phyloP scores from a whole-genome alignment of 768 basidiomycete genomes.

The Xerocomellus intermedius region DNA sequence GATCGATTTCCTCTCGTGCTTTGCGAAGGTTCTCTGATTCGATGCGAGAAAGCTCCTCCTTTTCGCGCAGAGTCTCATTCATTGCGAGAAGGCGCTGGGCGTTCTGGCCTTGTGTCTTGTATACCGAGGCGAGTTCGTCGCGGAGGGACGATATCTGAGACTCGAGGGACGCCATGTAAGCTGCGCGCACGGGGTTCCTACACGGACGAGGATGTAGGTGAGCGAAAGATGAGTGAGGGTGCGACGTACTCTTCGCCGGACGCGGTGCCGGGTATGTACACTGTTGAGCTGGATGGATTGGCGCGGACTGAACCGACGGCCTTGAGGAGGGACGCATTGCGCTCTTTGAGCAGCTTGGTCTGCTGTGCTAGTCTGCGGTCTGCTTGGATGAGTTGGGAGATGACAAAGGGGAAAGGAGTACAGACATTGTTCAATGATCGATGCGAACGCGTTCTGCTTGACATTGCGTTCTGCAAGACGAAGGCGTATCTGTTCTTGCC shows the following conservation, averaged over 20 bases:
- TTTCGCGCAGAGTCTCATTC: constrained; percentile 92
- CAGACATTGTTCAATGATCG: constrained; percentile 92
- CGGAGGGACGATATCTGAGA: constrained; percentile 90
- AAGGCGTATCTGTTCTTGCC: constrained; percentile 79
- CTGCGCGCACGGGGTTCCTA: constrained; percentile 82
- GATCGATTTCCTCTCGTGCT: constrained; percentile 69
- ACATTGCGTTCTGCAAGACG: constrained; percentile 83
- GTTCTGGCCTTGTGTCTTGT: constrained; percentile 96
- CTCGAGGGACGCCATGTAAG: constrained; percentile 90
- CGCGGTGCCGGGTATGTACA: constrained; percentile 53
- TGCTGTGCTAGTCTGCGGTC: constrained; percentile 91
- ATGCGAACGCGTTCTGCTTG: constrained; percentile 74
- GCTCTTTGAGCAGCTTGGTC: constrained; percentile 86
- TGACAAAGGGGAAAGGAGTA: constrained; percentile 4
- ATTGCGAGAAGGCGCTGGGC: constrained; percentile 89
- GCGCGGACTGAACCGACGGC: constrained; percentile 73
- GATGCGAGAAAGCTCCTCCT: constrained; percentile 82
- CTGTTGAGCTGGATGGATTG: constrained; percentile 61
- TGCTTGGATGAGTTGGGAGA: constrained; percentile 35
- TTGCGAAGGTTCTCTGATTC: constrained; percentile 80
- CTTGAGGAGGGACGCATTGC: constrained; percentile 84
- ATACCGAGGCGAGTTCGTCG: constrained; percentile 89
- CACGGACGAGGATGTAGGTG: not conserved
- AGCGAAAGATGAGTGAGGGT: not conserved
- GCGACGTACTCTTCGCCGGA: constrained; percentile 64